Evolutionary conservation across 202 grass and related monocot genomes (phyloP), one percentile per base, ranked within the genome.

Genomic region (Sporobolus alterniflorus): DNA sequence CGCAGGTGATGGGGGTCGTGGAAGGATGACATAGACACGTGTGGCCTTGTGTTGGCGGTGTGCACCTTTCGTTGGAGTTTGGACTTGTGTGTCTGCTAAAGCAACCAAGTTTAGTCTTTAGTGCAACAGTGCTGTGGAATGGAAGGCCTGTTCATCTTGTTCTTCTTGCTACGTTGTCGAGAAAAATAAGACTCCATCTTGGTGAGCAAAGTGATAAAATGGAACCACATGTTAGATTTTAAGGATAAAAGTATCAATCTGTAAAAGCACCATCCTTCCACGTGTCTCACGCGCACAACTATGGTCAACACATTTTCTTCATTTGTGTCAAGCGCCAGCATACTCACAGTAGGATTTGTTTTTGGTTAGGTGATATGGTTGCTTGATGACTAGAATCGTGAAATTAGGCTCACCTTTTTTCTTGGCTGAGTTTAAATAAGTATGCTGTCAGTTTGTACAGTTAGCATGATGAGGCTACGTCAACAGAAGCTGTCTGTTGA

Each of bases 11-110:
- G 39, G 11, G 22, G 78, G 50, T 72, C 55, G 66, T 77, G 77
- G 78, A 82, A 82, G 40, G 13, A 59, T 77, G 82, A 77, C 71
- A 51, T 85, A 77, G 88, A 73, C 65, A 77, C 65, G 25, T 72
- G 76, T 28, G 57, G 44, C 74, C 51, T 21, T 13, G 24, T 76
- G 24, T 47, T 83, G 15, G 52, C 69, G 63, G 67, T 80, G 48
- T 11, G 29, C 29, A 8, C 11, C 18, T 51, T 26, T 33, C 11
- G 25, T 15, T 61, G 57, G 26, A 61, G 12, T 29, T 24, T 61
- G 11, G 13, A 61, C 4, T 15, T 46, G 20, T 46, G 20, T 21
- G 2, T n/a, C 39, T 16, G 39, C 43, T 76, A 76, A 76, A 76
- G 39, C 9, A 43, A 11, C 18, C 4, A 26, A 26, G 16, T 17